Conservation (phyloP, 176 grass and related monocot species). For the Oryza punctata region DNA sequence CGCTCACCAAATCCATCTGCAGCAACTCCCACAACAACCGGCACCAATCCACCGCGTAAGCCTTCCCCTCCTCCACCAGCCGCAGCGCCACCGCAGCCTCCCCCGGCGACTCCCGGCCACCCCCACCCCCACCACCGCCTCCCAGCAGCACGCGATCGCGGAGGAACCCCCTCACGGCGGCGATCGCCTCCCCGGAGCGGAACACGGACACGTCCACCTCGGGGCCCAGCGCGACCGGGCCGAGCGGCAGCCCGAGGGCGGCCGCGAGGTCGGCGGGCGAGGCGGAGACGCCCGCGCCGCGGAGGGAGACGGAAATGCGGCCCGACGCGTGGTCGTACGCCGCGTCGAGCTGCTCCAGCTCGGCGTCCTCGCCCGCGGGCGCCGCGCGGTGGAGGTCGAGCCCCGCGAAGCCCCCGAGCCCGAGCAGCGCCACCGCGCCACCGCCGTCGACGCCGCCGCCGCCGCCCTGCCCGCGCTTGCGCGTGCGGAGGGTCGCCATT, state of each 20-base stretch:
- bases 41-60: conserved; percentile 40
- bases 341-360: conserved; percentile 18
- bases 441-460: background rate
- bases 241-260: conserved; percentile 27
- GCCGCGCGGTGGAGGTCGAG: conserved; percentile 14
- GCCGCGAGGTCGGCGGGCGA: conserved; percentile 17
- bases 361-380: background rate
- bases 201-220: conserved; percentile 4
- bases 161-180: conserved; percentile 33
- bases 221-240: background rate
- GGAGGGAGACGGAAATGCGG: conserved; percentile 18
- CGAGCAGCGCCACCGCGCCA: background rate
- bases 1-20: conserved; percentile 2
- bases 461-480: background rate
- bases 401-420: conserved; percentile 26
- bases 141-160: conserved; percentile 38
- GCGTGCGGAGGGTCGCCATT: background rate
- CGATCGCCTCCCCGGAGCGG: conserved; percentile 39
- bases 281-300: background rate
- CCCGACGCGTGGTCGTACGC: background rate
- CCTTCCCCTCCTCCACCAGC: conserved; percentile 42
- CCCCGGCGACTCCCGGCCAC: background rate
- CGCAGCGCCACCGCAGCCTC: conserved; percentile 30
- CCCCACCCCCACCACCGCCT: background rate
- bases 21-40: conserved; percentile 36